phyloP scores from a whole-genome alignment of 495 filamentous ascomycete species.

The Hypoxylon fragiforme region DNA sequence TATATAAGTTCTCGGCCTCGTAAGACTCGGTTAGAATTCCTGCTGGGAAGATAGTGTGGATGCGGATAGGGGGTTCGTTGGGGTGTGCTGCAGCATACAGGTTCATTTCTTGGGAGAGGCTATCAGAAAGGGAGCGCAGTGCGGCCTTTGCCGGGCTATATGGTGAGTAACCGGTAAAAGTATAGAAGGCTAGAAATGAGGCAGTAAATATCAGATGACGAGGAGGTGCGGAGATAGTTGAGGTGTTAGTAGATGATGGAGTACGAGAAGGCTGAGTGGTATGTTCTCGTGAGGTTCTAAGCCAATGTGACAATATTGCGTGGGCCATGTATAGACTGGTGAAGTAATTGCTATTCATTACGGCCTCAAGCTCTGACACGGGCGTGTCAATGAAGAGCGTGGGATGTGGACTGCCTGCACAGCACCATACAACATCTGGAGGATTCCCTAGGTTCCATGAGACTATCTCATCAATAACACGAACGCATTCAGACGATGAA shows the following conservation, averaged over 20 bases:
- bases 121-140: conserved; percentile 72
- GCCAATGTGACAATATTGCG: conserved; percentile 54
- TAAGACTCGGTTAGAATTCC: conserved; percentile 69
- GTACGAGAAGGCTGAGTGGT: neutral
- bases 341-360: conserved; percentile 86
- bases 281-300: conserved; percentile 38
- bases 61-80: conserved; percentile 51
- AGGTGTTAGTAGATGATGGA: neutral
- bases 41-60: conserved; percentile 77
- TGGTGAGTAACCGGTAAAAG: conserved; percentile 72
- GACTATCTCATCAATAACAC: conserved; percentile 65
- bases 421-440: conserved; percentile 83
- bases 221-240: conserved; percentile 35
- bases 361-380: conserved; percentile 56
- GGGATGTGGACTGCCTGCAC: conserved; percentile 68
- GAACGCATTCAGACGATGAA: conserved; percentile 57
- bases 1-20: conserved; percentile 73
- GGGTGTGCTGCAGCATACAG: conserved; percentile 63
- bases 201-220: conserved; percentile 81
- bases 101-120: conserved; percentile 74
- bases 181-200: conserved; percentile 67
- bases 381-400: conserved; percentile 72
- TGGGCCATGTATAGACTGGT: conserved; percentile 77
- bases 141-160: conserved; percentile 83
- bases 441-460: conserved; percentile 69